Base-by-base conservation (phyloP, 176 grass and related monocot species). In the Bothriochloa decipiens region DNA sequence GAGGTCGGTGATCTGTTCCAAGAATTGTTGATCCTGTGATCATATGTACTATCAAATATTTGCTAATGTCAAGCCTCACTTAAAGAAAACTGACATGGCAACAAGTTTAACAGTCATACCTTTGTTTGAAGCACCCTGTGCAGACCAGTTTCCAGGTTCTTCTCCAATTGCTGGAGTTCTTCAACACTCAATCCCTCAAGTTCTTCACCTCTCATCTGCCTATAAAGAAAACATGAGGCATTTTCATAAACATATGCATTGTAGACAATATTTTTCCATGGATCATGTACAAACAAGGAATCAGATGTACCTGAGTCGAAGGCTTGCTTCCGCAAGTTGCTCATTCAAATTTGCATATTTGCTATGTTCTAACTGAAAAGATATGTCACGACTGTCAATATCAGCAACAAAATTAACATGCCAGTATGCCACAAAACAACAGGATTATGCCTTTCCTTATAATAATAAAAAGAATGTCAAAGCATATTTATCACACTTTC, bases 171-270 rank as follows among this genome's bases (percentile, higher is more conserved):
- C 71, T 92, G 93, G 57, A 99, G 93, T 82, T 99, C 93, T 79
- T 90, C 91, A 65, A 99, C 28, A 82, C 65, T 90, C 55, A 96
- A 87, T 32, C 82, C 86, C 72, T 99, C 93, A 72, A 99, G 93
- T 67, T 90, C 96, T 89, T 99, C 96, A 28, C 96, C 96, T 92
- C 90, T 92, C 96, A 99, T 99, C 72, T 96, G 96, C 78, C 96
- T 99, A 58, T 70, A 75, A 66, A 89, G 52, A 69, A 72, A 28
- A 61, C 47, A 68, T 60, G 67, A 73, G 42, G 8, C 13, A 43
- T 65, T n/a, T n/a, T n/a, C 40, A 82, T 61, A 63, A 81, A 17
- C 55, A 84, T 11, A 81, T 84, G 74, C 25, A 82, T 50, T 77
- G 23, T 11, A 63, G 73, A 77, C 39, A 8, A 42, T 80, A 73